These are phyloP conservation scores for Magnaporthales sp. DNA, from an alignment of 2,329 filamentous ascomycete species.

Conservation along the genomic window DNA sequence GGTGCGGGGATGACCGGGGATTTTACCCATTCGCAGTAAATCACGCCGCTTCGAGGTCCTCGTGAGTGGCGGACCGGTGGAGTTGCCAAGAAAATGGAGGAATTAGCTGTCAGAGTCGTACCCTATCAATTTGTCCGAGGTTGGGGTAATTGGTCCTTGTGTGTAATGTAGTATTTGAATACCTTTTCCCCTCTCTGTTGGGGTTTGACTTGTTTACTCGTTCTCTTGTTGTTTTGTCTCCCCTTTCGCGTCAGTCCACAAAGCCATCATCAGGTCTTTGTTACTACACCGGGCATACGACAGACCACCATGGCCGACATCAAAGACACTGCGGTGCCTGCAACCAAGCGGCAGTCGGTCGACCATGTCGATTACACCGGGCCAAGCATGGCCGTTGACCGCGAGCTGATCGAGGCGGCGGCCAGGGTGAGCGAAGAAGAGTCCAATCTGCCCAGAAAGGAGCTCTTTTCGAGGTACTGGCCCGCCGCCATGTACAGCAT, in stretches of 20 bases:
- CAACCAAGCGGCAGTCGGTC: background rate
- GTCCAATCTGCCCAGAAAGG: slow-evolving; percentile 18
- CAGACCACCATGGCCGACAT: background rate
- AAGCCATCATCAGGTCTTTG: background rate
- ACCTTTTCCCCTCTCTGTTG: background rate
- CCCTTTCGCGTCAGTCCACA: background rate
- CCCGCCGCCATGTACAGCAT: slow-evolving; percentile 17
- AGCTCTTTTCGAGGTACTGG: slow-evolving; percentile 16
- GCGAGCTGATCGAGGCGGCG: background rate
- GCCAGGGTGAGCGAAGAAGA: background rate
- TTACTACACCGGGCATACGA: background rate
- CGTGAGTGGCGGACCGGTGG: background rate
- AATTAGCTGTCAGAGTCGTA: background rate
- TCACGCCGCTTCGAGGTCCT: background rate
- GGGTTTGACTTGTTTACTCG: background rate
- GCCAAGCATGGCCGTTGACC: background rate
- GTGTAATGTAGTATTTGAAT: background rate
- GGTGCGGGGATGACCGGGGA: background rate
- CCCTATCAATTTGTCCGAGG: background rate
- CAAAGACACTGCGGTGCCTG: background rate
- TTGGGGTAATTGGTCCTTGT: background rate
- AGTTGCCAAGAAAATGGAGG: background rate
- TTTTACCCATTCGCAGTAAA: background rate
- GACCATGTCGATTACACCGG: background rate
- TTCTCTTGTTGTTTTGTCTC: background rate